These are phyloP conservation scores for Solanum chaucha DNA, from an alignment of 257 asterid species.

Conservation along the genomic window DNA sequence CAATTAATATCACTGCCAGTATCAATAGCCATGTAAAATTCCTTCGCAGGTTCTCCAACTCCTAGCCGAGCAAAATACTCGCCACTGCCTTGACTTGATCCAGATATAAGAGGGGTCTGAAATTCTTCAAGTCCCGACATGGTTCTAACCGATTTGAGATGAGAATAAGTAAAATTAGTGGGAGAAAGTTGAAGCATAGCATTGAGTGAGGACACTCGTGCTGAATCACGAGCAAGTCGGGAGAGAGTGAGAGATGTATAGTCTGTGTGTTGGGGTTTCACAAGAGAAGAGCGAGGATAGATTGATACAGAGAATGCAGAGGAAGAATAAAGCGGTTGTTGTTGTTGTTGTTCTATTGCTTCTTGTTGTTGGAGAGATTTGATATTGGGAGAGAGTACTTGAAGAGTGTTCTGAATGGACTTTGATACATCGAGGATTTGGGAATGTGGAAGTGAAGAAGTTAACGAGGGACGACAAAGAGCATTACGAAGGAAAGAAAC, in stretches of 20 bases:
- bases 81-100: background rate
- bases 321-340: background rate
- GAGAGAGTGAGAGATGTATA: background rate
- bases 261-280: background rate
- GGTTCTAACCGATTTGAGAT: background rate
- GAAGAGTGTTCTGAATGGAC: background rate
- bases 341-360: background rate
- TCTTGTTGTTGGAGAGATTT: background rate
- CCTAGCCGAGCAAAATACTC: background rate
- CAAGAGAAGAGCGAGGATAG: background rate
- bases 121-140: background rate
- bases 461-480: background rate
- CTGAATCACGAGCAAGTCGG: background rate
- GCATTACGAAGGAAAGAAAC: background rate
- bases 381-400: background rate
- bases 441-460: background rate
- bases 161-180: background rate
- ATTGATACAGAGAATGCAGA: background rate
- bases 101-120: background rate
- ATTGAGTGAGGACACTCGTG: background rate
- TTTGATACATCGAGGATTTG: background rate
- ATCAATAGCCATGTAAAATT: background rate
- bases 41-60: background rate
- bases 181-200: background rate
- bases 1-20: conserved; percentile 5